Evolutionary conservation across 1,284 basidiomycete genomes (phyloP), one percentile per base, ranked within the genome.

Genomic region (Cutaneotrichosporon cyanovorans): DNA sequence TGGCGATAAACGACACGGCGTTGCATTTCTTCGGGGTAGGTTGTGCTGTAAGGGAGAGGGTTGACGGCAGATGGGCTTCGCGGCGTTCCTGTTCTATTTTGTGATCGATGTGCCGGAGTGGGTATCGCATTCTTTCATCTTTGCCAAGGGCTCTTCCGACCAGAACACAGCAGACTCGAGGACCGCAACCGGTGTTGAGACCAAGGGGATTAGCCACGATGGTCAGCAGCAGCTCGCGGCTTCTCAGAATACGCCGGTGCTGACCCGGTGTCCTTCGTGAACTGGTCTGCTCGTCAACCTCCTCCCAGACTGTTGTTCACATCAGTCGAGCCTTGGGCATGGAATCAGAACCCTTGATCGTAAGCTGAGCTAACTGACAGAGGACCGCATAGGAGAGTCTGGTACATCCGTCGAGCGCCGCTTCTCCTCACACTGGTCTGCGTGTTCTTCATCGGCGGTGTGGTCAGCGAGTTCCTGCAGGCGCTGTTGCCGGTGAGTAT

Each of bases 1-100:
- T 72, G 19, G 65, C 70, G 4, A 48, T 71, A 36, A 69, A 72
- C 48, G 70, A 72, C 52, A 72, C 71, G 48, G 63, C 67, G 18
- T 51, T 71, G 40, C 70, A 71, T 49, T 72, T 72, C 57, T 64
- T 69, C 43, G 70, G 70, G 22, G 63, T 70, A 40, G 51, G 66
- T 56, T 16, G 20, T 14, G 18, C 5, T 7, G 25, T 12, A 28
- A 12, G 12, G 12, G 7, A 8, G 7, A 14, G 21, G 3, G 35
- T 43, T 50, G 31, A 50, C 43, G 2, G n/a, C 46, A 70, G 68
- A 55, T 71, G 46, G 69, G 68, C 19, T 68, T 70, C 25, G 69
- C 69, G 14, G 65, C 66, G 2, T 72, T 70, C 41, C 40, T 69
- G 31, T 39, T 69, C 18, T 72, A 72, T 51, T 70, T 68, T 46